Percentiles rank a stretch among this genome's conserved stretches.
Evolutionary conservation across 2,329 filamentous ascomycete genomes (phyloP).

Genomic region (Penicillium brasilianum): DNA sequence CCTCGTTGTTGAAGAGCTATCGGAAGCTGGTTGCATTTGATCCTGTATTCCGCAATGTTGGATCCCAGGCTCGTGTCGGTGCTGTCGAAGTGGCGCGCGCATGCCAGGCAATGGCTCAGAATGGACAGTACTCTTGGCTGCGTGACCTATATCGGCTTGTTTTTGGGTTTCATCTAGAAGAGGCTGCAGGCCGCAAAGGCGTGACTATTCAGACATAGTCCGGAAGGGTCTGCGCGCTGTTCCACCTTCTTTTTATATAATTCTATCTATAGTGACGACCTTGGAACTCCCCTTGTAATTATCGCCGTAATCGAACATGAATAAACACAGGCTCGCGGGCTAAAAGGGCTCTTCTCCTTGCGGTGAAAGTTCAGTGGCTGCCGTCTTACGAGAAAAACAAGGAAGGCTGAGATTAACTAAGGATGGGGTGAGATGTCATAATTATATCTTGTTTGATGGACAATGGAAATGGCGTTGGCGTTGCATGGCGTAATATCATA

Average conservation of each 20-base stretch:
- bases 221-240: background rate
- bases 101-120: conserved; percentile 74
- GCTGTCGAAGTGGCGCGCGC: conserved; percentile 81
- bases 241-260: background rate
- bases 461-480: background rate
- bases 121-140: conserved; percentile 77
- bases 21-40: conserved; percentile 79
- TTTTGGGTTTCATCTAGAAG: conserved; percentile 82
- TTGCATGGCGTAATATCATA: background rate
- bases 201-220: conserved; percentile 49
- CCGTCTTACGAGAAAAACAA: too few species aligned
- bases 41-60: conserved; percentile 62
- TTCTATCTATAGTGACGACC: background rate
- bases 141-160: conserved; percentile 82
- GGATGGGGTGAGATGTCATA: background rate
- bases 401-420: background rate
- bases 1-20: conserved; percentile 75
- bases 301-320: too few species aligned
- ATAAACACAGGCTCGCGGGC: too few species aligned
- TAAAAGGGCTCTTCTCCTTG: too few species aligned
- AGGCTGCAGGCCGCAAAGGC: conserved; percentile 70
- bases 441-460: background rate
- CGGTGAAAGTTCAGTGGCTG: too few species aligned
- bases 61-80: conserved; percentile 41
- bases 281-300: too few species aligned